Conservation (phyloP, 1,139 yeast genomes). For the Scheffersomyces cryptocercus region DNA sequence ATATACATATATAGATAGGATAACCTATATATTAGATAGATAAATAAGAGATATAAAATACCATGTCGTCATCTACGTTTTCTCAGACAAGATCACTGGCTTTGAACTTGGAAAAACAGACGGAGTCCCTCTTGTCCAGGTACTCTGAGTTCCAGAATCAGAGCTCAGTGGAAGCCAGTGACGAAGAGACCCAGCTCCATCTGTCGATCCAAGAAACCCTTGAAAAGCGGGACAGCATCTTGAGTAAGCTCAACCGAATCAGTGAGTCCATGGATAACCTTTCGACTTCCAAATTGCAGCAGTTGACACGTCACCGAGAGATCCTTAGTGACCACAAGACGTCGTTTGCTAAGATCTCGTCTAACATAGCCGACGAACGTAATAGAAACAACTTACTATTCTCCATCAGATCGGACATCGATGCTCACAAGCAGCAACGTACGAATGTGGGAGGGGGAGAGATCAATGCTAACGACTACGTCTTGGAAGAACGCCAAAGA, state of each 20-base stretch:
- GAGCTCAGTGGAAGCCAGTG: slow-evolving; percentile 30
- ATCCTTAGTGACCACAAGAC: slow-evolving; percentile 67
- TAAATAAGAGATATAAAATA: neutral
- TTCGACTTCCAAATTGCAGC: slow-evolving; percentile 74
- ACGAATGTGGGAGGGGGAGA: slow-evolving; percentile 33
- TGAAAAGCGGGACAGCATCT: slow-evolving; percentile 32
- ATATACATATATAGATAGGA: too few relatives aligned
- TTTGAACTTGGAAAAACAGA: slow-evolving; percentile 42
- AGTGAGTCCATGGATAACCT: slow-evolving; percentile 41
- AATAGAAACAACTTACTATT: slow-evolving; percentile 72
- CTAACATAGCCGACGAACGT: slow-evolving; percentile 69
- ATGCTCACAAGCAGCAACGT: slow-evolving; percentile 50
- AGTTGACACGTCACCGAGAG: slow-evolving; percentile 81
- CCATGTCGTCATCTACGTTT: slow-evolving; percentile 41
- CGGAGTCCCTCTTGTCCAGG: slow-evolving; percentile 38
- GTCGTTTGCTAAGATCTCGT: slow-evolving; percentile 60
- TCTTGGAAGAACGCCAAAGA: slow-evolving; percentile 73
- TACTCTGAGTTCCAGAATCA: slow-evolving; percentile 34
- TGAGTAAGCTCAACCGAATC: slow-evolving; percentile 38
- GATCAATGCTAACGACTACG: slow-evolving; percentile 57
- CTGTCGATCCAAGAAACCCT: slow-evolving; percentile 47
- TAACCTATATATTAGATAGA: too few relatives aligned
- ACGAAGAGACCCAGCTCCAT: slow-evolving; percentile 69
- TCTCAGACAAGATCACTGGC: slow-evolving; percentile 42
- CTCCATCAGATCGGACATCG: slow-evolving; percentile 77